A percentile compares a stretch with the other conserved stretches of the same genome.
phyloP scores from a whole-genome alignment of 495 filamentous ascomycete species.

The Wilcoxina mikolae region DNA sequence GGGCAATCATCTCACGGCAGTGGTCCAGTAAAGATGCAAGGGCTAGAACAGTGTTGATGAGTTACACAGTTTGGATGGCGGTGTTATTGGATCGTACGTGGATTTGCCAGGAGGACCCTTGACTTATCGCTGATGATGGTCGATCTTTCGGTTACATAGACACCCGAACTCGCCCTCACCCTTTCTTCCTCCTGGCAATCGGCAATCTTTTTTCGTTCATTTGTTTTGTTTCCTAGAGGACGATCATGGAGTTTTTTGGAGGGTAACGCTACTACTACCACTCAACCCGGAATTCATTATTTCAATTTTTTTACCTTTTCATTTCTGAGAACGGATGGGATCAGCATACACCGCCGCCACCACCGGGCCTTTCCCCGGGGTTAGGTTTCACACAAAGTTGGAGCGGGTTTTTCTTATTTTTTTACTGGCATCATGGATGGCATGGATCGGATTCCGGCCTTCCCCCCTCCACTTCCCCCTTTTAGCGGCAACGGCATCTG shows the following conservation, averaged over 20 bases:
- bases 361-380: too few relatives aligned
- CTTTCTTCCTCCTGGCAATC: background rate
- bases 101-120: background rate
- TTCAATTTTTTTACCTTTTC: background rate
- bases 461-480: too few relatives aligned
- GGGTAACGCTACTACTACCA: background rate
- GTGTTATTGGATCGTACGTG: background rate
- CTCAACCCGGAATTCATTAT: background rate
- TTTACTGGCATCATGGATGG: too few relatives aligned
- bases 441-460: too few relatives aligned
- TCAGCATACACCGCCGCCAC: too few relatives aligned
- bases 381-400: too few relatives aligned
- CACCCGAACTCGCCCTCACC: background rate
- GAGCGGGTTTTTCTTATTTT: too few relatives aligned
- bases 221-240: background rate
- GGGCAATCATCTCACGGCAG: background rate
- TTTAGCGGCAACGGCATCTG: too few relatives aligned
- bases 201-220: background rate
- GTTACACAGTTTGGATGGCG: background rate
- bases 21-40: slow-evolving; percentile 26
- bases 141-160: background rate
- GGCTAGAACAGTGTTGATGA: slow-evolving; percentile 24
- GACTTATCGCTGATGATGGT: background rate
- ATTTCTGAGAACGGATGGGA: too few relatives aligned
- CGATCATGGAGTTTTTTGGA: background rate